Percentiles rank a stretch among this genome's conserved stretches.
Conservation (phyloP, 768 basidiomycete species). For the Crassisporium funariophilum region DNA sequence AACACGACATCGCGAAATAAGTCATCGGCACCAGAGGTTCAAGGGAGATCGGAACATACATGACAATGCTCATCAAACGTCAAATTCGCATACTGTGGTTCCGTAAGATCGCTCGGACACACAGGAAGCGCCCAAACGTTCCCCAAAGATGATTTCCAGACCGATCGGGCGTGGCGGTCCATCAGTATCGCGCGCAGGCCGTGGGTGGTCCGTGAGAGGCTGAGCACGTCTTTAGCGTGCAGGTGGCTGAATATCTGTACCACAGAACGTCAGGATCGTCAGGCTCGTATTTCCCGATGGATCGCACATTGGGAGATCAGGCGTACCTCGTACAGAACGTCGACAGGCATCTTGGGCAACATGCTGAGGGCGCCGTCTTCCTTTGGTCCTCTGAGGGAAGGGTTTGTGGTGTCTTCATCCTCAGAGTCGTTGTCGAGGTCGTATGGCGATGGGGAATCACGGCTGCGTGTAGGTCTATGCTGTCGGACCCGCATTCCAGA, state of each 20-base stretch:
- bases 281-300: too few species aligned
- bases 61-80: conserved; percentile 46
- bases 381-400: too few species aligned
- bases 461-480: too few species aligned
- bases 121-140: conserved; percentile 39
- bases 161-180: conserved; percentile 31
- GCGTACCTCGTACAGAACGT: conserved; percentile 29
- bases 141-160: conserved; percentile 39
- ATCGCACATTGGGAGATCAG: too few species aligned
- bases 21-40: too few species aligned
- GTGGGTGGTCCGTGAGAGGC: conserved; percentile 45
- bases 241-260: conserved; percentile 46
- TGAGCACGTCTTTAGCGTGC: conserved; percentile 46
- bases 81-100: conserved; percentile 47
- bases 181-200: conserved; percentile 43
- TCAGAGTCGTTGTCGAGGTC: too few species aligned
- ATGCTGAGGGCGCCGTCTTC: conserved; percentile 16
- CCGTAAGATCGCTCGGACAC: conserved; percentile 46
- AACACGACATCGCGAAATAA: background rate
- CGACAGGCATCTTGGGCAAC: conserved; percentile 27
- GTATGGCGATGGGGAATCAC: too few species aligned
- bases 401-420: too few species aligned
- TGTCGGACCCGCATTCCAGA: too few species aligned
- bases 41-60: conserved; percentile 30
- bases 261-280: background rate